Evolutionary conservation across 768 basidiomycete species (phyloP), one percentile per base, ranked within the genome.

Genomic region (Trametes meyenii): DNA sequence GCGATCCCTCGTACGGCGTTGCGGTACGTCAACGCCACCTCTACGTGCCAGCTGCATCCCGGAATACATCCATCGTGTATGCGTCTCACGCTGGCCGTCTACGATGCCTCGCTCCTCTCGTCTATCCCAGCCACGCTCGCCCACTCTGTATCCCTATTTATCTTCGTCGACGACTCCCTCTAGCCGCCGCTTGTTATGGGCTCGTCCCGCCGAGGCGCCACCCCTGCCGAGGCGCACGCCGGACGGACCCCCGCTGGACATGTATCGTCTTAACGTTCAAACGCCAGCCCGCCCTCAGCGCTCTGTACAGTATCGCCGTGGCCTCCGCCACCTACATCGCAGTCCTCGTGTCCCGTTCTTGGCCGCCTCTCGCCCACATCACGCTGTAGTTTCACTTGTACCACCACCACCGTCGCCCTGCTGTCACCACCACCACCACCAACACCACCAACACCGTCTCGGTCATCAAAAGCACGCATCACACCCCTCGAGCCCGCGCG

Each of bases 381-480:
- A 14, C 53, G 48, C 58, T 60, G 58, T 64, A 58, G 50, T 63
- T 29, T 38, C 56, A 35, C 29, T 24, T 64, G 62, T 64, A 64
- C 46, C 44, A 64, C 36, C 50, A 39, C 39, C 57, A 54, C 56
- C 62, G 45, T 50, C 53, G n/a, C n/a, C n/a, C n/a, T n/a, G n/a
- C n/a, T n/a, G n/a, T n/a, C n/a, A 64, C 46, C 44, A 64, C 36
- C 50, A 39, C 39, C 57, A 54, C 56, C 62, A 38, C 54, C 53
- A n/a, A n/a, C n/a, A n/a, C 54, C 60, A 58, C 62, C 60, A 17
- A 60, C 52, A 49, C 54, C 44, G 33, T 23, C 40, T 43, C 58
- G 38, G 58, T 48, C 58, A 43, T 24, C 61, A 60, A 64, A 64
- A 64, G 62, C 58, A 51, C 53, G 50, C 62, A 58, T 39, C 62